Conservation (phyloP, 345 rosid species). For the Conringia planisiliqua region DNA sequence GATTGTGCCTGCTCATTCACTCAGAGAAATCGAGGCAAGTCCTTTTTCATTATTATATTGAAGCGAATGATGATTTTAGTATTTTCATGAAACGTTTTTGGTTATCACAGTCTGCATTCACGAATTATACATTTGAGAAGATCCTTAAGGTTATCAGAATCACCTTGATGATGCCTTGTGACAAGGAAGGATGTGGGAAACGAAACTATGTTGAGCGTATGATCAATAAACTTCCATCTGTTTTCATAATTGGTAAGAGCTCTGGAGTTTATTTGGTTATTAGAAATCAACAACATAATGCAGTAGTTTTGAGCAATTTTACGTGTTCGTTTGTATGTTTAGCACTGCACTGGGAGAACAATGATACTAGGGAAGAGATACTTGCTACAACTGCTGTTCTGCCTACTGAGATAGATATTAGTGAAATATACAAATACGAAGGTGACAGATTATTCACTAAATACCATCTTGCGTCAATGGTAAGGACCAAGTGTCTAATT, state of each 20-base stretch:
- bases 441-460: neutral
- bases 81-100: neutral
- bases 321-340: neutral
- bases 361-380: constrained; percentile 16
- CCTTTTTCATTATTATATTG: neutral
- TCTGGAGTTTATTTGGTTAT: neutral
- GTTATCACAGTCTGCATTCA: neutral
- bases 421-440: constrained; percentile 1
- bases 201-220: neutral
- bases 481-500: neutral
- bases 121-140: neutral
- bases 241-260: constrained; percentile 14
- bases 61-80: neutral
- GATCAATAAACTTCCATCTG: constrained; percentile 8
- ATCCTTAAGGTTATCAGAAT: neutral
- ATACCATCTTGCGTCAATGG: constrained; percentile 28
- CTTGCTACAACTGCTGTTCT: neutral
- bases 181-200: constrained; percentile 17
- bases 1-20: neutral
- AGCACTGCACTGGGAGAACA: constrained; percentile 19
- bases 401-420: constrained; percentile 17
- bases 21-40: constrained; percentile 12
- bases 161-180: constrained; percentile 1
- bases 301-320: neutral
- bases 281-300: neutral